A percentile compares a stretch with the other conserved stretches of the same genome.
phyloP scores from a whole-genome alignment of 2,329 filamentous ascomycete species.

The Pyrenophora teres region DNA sequence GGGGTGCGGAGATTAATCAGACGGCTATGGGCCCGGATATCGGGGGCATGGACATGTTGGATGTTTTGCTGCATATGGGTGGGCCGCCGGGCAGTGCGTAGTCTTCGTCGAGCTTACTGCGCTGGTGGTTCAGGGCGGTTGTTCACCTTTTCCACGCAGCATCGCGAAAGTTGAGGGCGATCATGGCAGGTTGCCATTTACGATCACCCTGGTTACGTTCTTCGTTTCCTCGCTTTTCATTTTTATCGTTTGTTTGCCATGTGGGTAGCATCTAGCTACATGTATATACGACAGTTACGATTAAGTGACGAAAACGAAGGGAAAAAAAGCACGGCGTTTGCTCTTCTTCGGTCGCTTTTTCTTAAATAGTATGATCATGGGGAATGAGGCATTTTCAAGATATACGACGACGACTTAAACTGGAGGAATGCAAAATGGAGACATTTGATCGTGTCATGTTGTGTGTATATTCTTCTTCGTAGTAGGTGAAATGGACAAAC shows the following conservation, averaged over 20 bases:
- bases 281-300: background rate
- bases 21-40: constrained; percentile 67
- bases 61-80: constrained; percentile 51
- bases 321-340: background rate
- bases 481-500: too few relatives aligned
- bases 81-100: constrained; percentile 31
- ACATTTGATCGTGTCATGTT: too few relatives aligned
- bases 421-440: too few relatives aligned
- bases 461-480: too few relatives aligned
- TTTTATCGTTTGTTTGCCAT: background rate
- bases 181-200: background rate
- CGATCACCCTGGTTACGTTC: background rate
- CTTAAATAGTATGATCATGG: background rate
- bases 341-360: background rate
- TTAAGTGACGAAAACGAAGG: background rate
- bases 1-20: constrained; percentile 62
- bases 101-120: background rate
- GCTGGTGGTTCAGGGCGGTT: background rate
- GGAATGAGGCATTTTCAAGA: too few relatives aligned
- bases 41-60: constrained; percentile 59
- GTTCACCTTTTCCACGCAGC: too few relatives aligned
- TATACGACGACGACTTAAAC: too few relatives aligned
- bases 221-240: background rate
- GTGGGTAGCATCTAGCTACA: background rate
- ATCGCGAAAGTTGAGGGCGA: too few relatives aligned